These are phyloP conservation scores for Ganoderma multipileum DNA, from an alignment of 1,284 basidiomycete species.

Conservation along the genomic window DNA sequence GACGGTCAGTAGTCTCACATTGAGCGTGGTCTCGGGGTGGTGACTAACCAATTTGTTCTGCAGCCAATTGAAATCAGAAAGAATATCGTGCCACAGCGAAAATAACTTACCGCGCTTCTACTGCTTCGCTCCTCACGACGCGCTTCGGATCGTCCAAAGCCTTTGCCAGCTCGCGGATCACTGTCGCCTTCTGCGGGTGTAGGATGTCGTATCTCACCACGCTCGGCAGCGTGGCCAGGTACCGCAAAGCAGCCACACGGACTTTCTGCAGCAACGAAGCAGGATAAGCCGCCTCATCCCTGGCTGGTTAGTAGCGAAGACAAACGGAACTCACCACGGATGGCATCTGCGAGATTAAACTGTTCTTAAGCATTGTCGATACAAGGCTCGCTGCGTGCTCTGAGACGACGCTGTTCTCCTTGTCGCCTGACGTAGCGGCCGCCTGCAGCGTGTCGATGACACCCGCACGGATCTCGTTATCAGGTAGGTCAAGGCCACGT, in stretches of 20 bases:
- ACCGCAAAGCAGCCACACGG: conserved; percentile 77
- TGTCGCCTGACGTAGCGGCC: conserved; percentile 62
- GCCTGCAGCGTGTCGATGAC: conserved; percentile 84
- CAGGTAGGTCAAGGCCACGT: conserved; percentile 81
- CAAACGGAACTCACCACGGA: conserved; percentile 53
- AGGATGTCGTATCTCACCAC: conserved; percentile 82
- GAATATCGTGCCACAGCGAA: too few relatives aligned
- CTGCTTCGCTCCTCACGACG: conserved; percentile 84
- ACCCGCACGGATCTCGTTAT: conserved; percentile 76
- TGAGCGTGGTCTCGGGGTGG: background rate
- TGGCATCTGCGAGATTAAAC: conserved; percentile 53
- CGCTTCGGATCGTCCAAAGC: conserved; percentile 87
- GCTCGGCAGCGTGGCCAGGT: conserved; percentile 75
- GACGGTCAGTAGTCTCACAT: background rate
- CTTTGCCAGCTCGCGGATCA: conserved; percentile 78
- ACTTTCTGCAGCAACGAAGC: conserved; percentile 58
- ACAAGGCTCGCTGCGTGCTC: conserved; percentile 78
- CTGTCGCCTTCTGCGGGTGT: conserved; percentile 73
- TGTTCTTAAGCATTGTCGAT: conserved; percentile 73
- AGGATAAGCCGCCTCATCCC: too few relatives aligned
- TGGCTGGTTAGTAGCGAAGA: background rate
- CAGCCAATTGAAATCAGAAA: background rate
- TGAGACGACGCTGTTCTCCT: conserved; percentile 57
- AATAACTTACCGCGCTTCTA: conserved; percentile 71
- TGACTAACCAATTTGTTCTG: conserved; percentile 62